A percentile compares a stretch with the other conserved stretches of the same genome.
These are phyloP conservation scores for Carex pumila DNA, from an alignment of 176 grass and related monocot species.

Conservation along the genomic window DNA sequence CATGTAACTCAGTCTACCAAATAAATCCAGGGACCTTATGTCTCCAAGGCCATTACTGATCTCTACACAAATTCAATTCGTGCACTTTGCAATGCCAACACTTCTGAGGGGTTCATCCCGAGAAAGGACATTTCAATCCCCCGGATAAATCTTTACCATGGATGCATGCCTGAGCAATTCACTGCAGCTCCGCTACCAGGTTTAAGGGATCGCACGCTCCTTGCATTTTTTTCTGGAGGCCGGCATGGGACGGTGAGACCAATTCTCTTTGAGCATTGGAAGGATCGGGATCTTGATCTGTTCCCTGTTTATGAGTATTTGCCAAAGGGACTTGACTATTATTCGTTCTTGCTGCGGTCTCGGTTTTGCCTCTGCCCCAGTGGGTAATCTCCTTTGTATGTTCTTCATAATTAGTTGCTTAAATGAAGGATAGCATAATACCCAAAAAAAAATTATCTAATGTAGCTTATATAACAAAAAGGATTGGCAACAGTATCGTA, in stretches of 20 bases:
- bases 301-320: slow-evolving; percentile 57
- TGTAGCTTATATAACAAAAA: background rate
- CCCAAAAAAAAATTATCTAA: background rate
- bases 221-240: slow-evolving; percentile 66
- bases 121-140: slow-evolving; percentile 58
- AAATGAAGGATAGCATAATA: background rate
- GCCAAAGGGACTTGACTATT: slow-evolving; percentile 35
- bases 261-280: slow-evolving; percentile 46
- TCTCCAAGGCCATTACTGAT: slow-evolving; percentile 34
- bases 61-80: slow-evolving; percentile 51
- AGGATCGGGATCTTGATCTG: slow-evolving; percentile 26
- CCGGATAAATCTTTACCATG: slow-evolving; percentile 51
- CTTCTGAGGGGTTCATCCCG: slow-evolving; percentile 55
- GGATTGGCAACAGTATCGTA: background rate
- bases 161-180: slow-evolving; percentile 42
- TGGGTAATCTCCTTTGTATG: background rate
- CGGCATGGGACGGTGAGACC: slow-evolving; percentile 45
- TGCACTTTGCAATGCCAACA: slow-evolving; percentile 77
- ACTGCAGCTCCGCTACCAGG: background rate
- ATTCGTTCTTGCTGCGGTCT: slow-evolving; percentile 35
- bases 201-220: slow-evolving; percentile 16
- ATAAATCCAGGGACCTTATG: slow-evolving; percentile 29
- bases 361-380: slow-evolving; percentile 85
- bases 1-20: background rate
- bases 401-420: background rate